Evolutionary conservation across 169 alveolate genomes (phyloP).

Genomic region (Cryptosporidium baileyi): DNA sequence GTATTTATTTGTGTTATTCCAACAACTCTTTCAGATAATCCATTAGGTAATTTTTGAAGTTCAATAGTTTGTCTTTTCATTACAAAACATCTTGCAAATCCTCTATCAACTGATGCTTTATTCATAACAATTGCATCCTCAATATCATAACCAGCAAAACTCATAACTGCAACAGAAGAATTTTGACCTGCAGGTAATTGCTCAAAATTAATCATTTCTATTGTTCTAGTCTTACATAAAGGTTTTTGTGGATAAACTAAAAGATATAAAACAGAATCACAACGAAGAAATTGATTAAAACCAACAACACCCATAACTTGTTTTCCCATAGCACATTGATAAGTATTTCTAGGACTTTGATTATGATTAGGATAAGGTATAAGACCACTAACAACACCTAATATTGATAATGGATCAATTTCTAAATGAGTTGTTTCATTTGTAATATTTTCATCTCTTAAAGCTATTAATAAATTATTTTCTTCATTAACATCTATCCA

Average conservation of each 20-base stretch:
- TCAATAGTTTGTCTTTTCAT: conserved; percentile 81
- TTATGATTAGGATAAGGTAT: conserved; percentile 99
- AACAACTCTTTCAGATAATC: conserved; percentile 78
- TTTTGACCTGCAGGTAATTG: conserved; percentile 99
- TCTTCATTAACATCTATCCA: conserved; percentile 99
- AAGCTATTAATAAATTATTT: conserved; percentile 94
- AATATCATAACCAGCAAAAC: conserved; percentile 99
- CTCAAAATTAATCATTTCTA: conserved; percentile 94
- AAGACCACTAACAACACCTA: conserved; percentile 99
- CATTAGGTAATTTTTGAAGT: conserved; percentile 80
- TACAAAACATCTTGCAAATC: conserved; percentile 93
- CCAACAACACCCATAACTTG: conserved; percentile 99
- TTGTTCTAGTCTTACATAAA: conserved; percentile 94
- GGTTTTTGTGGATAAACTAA: conserved; percentile 98
- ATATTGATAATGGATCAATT: conserved; percentile 95
- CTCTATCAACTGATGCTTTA: conserved; percentile 97
- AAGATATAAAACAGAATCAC: conserved; percentile 91
- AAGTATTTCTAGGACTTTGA: conserved; percentile 99
- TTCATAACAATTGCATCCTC: conserved; percentile 99
- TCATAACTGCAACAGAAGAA: conserved; percentile 99
- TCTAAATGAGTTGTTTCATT: conserved; percentile 97
- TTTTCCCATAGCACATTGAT: conserved; percentile 99
- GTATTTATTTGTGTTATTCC: conserved; percentile 45
- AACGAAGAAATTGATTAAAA: conserved; percentile 84
- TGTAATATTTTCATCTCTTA: conserved; percentile 88